Conservation (phyloP, 78 protist species). For the Speleostelium caveatum region DNA sequence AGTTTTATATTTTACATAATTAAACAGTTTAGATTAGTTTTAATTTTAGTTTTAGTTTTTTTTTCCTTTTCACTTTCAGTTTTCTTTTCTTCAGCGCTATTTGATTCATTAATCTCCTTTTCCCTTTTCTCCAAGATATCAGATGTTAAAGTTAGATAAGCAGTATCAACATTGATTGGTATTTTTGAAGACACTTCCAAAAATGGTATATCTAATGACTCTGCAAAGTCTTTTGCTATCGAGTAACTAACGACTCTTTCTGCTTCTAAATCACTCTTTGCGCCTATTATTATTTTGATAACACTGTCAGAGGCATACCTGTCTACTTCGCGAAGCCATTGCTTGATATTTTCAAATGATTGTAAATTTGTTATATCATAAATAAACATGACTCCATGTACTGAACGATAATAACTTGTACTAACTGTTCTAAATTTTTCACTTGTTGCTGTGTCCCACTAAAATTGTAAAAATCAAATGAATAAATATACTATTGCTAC, state of each 20-base stretch:
- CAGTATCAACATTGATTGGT: conserved; percentile 2
- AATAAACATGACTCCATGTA: background rate
- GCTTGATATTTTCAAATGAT: conserved; percentile 9
- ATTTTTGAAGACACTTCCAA: background rate
- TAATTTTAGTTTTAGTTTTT: background rate
- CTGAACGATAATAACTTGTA: background rate
- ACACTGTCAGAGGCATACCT: conserved; percentile 1
- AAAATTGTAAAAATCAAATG: background rate
- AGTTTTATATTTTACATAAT: background rate
- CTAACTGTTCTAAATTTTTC: conserved; percentile 41
- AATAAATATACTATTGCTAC: background rate
- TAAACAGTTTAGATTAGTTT: background rate
- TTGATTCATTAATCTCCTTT: background rate
- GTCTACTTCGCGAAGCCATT: background rate
- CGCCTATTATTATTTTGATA: background rate
- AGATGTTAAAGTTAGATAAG: background rate
- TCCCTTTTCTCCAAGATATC: background rate
- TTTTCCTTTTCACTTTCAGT: background rate
- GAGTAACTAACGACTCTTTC: background rate
- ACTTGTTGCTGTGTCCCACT: conserved; percentile 52
- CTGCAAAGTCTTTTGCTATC: background rate
- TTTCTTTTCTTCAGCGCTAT: background rate
- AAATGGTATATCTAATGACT: background rate
- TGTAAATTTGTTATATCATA: background rate
- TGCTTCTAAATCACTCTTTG: background rate